phyloP scores from a whole-genome alignment of 768 basidiomycete species.

The Lactifluus volemus region DNA sequence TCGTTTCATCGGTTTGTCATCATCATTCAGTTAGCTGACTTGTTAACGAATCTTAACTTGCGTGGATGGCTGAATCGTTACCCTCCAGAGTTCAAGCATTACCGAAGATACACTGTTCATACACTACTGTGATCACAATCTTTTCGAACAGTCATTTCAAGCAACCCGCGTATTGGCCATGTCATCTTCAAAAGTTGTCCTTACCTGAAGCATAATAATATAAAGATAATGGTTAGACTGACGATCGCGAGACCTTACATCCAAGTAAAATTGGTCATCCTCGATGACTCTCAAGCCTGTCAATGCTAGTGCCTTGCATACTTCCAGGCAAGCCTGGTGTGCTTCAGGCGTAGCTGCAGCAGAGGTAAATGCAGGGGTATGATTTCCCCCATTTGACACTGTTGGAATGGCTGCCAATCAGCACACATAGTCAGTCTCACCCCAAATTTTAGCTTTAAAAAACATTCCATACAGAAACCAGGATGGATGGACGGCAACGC shows the following conservation, averaged over 20 bases:
- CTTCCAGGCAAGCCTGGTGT: slow-evolving; percentile 57
- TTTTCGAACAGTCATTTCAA: not conserved
- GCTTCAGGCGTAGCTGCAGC: slow-evolving; percentile 51
- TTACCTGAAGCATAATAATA: slow-evolving; percentile 4
- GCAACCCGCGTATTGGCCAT: not conserved
- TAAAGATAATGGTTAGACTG: not conserved
- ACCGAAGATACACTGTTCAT: not conserved
- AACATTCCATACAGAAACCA: slow-evolving; percentile 42
- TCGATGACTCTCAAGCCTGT: slow-evolving; percentile 59
- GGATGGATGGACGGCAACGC: slow-evolving; percentile 66
- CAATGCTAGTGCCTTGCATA: slow-evolving; percentile 64
- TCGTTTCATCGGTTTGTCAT: slow-evolving; percentile 2
- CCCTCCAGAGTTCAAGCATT: not conserved
- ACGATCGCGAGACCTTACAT: slow-evolving; percentile 31
- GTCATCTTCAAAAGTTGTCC: slow-evolving; percentile 13
- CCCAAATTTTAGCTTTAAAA: not conserved
- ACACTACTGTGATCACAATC: not conserved
- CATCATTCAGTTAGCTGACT: not conserved
- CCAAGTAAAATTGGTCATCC: slow-evolving; percentile 53
- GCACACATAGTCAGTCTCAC: not conserved
- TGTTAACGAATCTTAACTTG: not conserved
- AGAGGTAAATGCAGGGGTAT: slow-evolving; percentile 59
- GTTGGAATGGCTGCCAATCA: slow-evolving; percentile 60
- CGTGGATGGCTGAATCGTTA: not conserved
- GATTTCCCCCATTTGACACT: slow-evolving; percentile 62